Conservation (phyloP, 2,329 filamentous ascomycete genomes). For the Rutstroemia sp. region DNA sequence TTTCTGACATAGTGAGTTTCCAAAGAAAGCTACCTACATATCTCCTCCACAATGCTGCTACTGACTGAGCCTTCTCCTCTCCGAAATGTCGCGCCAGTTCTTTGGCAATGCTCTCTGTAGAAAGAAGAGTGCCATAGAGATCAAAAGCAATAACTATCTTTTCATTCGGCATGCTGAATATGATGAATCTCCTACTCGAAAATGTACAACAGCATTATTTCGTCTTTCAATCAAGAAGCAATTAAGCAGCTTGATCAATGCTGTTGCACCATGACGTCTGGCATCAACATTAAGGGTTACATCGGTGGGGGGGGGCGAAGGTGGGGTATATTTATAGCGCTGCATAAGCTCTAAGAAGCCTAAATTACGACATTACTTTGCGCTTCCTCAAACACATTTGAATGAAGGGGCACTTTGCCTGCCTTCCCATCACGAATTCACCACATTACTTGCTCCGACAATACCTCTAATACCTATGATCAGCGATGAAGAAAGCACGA, state of each 20-base stretch:
- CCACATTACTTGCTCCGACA: background rate
- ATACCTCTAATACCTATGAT: slow-evolving; percentile 1
- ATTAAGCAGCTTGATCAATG: too few relatives aligned
- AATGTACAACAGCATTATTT: too few relatives aligned
- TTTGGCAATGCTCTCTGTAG: slow-evolving; percentile 58
- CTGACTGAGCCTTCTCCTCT: slow-evolving; percentile 44
- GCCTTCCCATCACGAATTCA: too few relatives aligned
- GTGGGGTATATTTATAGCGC: too few relatives aligned
- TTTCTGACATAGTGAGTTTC: background rate
- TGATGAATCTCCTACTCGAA: background rate
- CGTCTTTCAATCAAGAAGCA: too few relatives aligned
- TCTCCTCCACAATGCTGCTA: slow-evolving; percentile 55
- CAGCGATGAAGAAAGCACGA: slow-evolving; percentile 35
- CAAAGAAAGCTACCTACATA: slow-evolving; percentile 2
- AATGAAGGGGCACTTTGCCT: too few relatives aligned
- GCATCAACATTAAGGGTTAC: too few relatives aligned
- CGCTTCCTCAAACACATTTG: too few relatives aligned
- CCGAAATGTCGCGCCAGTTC: slow-evolving; percentile 52
- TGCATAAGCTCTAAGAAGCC: too few relatives aligned
- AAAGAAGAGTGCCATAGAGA: slow-evolving; percentile 67
- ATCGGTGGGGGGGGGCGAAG: too few relatives aligned
- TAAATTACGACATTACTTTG: too few relatives aligned
- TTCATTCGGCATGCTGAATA: slow-evolving; percentile 23
- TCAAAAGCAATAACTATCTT: slow-evolving; percentile 60
- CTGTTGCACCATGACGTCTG: too few relatives aligned